Evolutionary conservation across 1,284 basidiomycete genomes (phyloP), one percentile per base, ranked within the genome.

Genomic region (Tremellales sp.): DNA sequence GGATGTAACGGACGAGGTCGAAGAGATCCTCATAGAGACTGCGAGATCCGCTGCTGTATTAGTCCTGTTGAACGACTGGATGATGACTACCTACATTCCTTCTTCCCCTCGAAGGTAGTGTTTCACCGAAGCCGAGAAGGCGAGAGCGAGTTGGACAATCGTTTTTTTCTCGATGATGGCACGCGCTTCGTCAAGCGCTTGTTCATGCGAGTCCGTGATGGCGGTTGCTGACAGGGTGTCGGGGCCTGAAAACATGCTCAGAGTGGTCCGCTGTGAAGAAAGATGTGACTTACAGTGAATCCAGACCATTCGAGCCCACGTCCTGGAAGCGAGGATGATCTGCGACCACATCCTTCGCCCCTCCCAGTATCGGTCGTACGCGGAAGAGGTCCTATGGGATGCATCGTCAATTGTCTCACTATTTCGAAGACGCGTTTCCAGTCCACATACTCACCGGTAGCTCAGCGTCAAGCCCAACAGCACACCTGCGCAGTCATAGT

Each of bases 321-420:
- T 61, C 19, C 70, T 51, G 1, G 61, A 56, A 7, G 78, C 78
- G 10, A 82, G 69, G 37, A 84, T 78, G 44, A 86, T 82, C 53
- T 81, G 77, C 4, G 81, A 81, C 85, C 85, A 87, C 21, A 82
- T 71, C 38, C 77, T 70, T 36, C 85, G 74, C 4, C 85, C 85
- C 58, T 87, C 85, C 55, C 81, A 82, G 68, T 87, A 84, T 76
- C 83, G 74, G 59, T 85, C 84, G 60, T 85, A 86, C 18, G 84
- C 84, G 2, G 84, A 83, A 3, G 83, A 85, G 1, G 85, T 86
- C 31, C 84, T 74, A 63, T 80, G 81, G 14, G 26, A 16, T 25
- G 16, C n/a, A 18, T n/a, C n/a, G n/a, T n/a, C n/a, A 25, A 13
- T 13, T 38, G 12, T 19, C 7, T 37, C 29, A 10, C 10, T 16